Evolutionary conservation across 2,329 filamentous ascomycete species (phyloP).

Genomic region (Cladosporium phlei): DNA sequence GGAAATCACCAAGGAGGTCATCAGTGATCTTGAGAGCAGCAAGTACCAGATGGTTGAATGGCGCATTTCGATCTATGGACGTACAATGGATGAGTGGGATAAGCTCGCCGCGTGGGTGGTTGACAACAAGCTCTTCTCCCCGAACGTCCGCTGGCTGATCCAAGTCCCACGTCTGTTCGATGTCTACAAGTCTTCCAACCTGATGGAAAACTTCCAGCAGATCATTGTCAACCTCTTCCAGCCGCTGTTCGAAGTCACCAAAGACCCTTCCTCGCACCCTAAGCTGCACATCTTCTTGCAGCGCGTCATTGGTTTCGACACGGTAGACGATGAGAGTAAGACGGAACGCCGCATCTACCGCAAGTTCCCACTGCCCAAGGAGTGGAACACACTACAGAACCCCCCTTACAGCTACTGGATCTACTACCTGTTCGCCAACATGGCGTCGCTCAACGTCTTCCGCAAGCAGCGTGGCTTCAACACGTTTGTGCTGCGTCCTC

Average conservation of each 20-base stretch:
- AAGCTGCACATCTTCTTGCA: constrained; percentile 95
- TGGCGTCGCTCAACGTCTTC: constrained; percentile 86
- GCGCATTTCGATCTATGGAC: constrained; percentile 96
- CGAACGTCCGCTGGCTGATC: constrained; percentile 95
- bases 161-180: constrained; percentile 93
- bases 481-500: constrained; percentile 85
- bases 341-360: constrained; percentile 87
- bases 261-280: constrained; percentile 77
- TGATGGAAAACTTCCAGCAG: constrained; percentile 87
- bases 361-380: constrained; percentile 86
- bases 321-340: constrained; percentile 97
- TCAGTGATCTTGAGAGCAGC: constrained; percentile 92
- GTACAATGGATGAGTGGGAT: constrained; percentile 91
- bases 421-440: constrained; percentile 94
- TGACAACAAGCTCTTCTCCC: constrained; percentile 96
- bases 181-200: constrained; percentile 82
- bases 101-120: constrained; percentile 96
- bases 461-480: constrained; percentile 90
- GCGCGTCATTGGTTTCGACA: constrained; percentile 93
- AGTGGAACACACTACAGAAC: constrained; percentile 90
- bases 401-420: constrained; percentile 99
- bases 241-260: constrained; percentile 90
- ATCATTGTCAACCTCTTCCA: constrained; percentile 88
- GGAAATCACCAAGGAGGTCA: constrained; percentile 97
- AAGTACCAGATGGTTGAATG: constrained; percentile 99